Conservation (phyloP, 2,329 filamentous ascomycete species). For the Xenosphaeropsis pyriputrescens region DNA sequence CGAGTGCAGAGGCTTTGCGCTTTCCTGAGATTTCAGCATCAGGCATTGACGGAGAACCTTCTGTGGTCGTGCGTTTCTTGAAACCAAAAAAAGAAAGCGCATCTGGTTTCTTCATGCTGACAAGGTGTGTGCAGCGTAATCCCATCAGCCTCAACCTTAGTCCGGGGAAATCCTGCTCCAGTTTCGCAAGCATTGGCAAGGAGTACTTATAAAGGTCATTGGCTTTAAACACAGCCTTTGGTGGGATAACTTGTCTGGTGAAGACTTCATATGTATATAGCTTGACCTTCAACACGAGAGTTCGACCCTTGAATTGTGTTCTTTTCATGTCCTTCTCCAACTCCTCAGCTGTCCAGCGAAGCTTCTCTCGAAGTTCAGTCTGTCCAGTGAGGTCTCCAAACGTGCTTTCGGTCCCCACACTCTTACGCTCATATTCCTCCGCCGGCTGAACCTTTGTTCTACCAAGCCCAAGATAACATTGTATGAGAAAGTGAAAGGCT, state of each 20-base stretch:
- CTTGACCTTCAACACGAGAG: constrained; percentile 83
- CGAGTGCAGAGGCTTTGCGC: constrained; percentile 20
- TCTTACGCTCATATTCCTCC: constrained; percentile 84
- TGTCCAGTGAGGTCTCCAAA: constrained; percentile 68
- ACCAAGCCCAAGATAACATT: constrained; percentile 74
- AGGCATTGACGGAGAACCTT: constrained; percentile 7
- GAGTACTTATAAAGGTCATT: constrained; percentile 75
- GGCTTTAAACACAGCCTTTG: constrained; percentile 55
- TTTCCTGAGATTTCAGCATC: constrained; percentile 13
- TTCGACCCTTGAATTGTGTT: constrained; percentile 79
- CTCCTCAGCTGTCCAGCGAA: constrained; percentile 70
- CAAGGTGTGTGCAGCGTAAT: constrained; percentile 71
- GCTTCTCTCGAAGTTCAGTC: constrained; percentile 55
- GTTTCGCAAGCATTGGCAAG: constrained; percentile 67
- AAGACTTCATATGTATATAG: constrained; percentile 87
- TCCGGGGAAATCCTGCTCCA: constrained; percentile 57
- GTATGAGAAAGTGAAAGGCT: constrained; percentile 72
- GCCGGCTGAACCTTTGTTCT: constrained; percentile 74
- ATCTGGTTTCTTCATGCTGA: constrained; percentile 71
- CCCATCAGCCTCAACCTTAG: constrained; percentile 80
- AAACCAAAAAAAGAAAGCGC: constrained; percentile 69
- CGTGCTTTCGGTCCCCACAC: constrained; percentile 84
- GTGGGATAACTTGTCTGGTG: constrained; percentile 64
- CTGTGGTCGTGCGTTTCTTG: constrained; percentile 18
- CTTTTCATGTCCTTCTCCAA: constrained; percentile 72